These are phyloP conservation scores for Neurospora hispaniola DNA, from an alignment of 495 filamentous ascomycete genomes.

Conservation along the genomic window DNA sequence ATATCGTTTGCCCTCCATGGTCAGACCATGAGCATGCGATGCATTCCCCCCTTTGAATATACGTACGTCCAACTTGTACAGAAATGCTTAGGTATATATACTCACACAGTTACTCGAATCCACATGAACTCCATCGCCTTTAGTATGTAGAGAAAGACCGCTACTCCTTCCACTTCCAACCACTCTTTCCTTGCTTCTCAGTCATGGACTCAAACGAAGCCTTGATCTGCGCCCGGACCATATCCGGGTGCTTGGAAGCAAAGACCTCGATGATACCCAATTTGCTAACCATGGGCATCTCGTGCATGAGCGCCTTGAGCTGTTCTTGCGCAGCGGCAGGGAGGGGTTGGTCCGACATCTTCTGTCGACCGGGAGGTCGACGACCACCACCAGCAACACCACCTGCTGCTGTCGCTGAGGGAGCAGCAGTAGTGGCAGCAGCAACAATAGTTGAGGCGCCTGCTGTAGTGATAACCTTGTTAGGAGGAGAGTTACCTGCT, in stretches of 20 bases:
- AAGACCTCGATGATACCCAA: conserved; percentile 21
- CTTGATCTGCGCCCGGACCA: conserved; percentile 14
- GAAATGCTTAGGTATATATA: neutral
- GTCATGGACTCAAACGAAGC: conserved; percentile 16
- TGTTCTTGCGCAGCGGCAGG: conserved; percentile 12
- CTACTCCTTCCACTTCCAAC: conserved; percentile 19
- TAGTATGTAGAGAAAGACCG: conserved; percentile 1
- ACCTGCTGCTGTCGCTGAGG: neutral
- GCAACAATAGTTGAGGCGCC: neutral
- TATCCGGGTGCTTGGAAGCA: conserved; percentile 8
- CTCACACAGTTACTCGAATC: neutral
- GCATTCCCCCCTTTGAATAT: neutral
- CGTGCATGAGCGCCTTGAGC: conserved; percentile 15
- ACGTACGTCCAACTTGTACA: neutral
- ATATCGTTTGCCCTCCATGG: neutral
- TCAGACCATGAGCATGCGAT: neutral
- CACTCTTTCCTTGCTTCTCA: conserved; percentile 10
- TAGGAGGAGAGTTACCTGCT: neutral
- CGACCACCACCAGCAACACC: neutral
- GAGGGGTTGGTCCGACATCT: conserved; percentile 14
- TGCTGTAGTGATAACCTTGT: neutral
- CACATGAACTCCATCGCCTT: neutral
- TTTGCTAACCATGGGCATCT: conserved; percentile 19
- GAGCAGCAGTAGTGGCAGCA: neutral
- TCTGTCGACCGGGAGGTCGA: conserved; percentile 1